Evolutionary conservation across 2,329 filamentous ascomycete species (phyloP).

Genomic region (Leptographium galeiforme): DNA sequence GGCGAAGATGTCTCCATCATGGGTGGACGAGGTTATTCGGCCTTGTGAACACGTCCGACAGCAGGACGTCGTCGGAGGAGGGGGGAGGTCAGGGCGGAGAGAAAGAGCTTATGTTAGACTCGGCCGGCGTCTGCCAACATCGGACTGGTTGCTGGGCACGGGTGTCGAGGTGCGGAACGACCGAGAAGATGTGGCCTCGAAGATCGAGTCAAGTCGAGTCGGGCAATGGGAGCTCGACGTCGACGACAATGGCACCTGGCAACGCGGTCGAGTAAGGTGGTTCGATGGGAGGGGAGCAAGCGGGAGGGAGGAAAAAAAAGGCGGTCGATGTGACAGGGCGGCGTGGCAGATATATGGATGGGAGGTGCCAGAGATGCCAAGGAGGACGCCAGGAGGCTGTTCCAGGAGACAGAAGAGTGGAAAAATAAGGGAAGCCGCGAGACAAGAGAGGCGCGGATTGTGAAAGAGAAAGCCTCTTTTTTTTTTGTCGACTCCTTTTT

Average conservation of each 20-base stretch:
- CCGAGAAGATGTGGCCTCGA: background rate
- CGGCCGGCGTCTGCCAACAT: background rate
- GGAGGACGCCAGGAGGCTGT: background rate
- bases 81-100: background rate
- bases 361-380: background rate
- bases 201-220: background rate
- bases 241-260: background rate
- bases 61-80: background rate
- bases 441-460: background rate
- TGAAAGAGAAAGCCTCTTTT: background rate
- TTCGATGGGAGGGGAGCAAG: background rate
- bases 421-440: background rate
- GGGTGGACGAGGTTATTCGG: slow-evolving; percentile 2
- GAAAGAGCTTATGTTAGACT: background rate
- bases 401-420: background rate
- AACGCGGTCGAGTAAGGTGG: background rate
- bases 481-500: background rate
- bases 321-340: background rate
- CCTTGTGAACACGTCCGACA: slow-evolving; percentile 5
- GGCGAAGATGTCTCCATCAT: slow-evolving; percentile 89
- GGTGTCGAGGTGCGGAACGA: too few species aligned
- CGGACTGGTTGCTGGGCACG: background rate
- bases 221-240: background rate
- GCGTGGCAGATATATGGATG: background rate
- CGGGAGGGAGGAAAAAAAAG: background rate